Evolutionary conservation across 495 filamentous ascomycete species (phyloP), one percentile per base, ranked within the genome.

Genomic region (Viridothelium virens): DNA sequence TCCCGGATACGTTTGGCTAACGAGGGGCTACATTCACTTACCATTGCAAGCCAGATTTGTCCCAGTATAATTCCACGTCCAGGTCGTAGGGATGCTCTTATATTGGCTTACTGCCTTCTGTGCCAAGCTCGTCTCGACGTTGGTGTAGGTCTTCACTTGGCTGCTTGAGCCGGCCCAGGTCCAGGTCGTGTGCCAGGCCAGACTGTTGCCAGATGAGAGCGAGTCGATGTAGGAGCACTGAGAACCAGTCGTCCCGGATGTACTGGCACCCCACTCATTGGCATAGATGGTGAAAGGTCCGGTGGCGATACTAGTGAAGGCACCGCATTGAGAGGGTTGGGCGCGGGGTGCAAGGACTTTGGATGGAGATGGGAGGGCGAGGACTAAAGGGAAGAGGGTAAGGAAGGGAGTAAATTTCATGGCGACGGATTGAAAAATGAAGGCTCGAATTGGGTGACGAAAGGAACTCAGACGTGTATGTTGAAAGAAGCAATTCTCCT

Each of bases 171-270:
- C 62, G 66, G 62, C n/a, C 66, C 66, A 67, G 7, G 62, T 63
- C 66, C 66, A 67, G 38, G 65, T 67, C 7, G 65, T 67, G 61
- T 67, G 39, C 65, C 65, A 63, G 9, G 56, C 46, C 16, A 67
- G 61, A 25, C 56, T 67, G 37, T n/a, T 67, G 39, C 66, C 41
- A 31, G 61, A 63, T 18, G 48, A 59, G 31, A 64, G 36, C n/a
- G 37, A 41, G 47, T 63, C 50, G 56, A 67, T 67, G 56, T 67
- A 61, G 18, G 66, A 67, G 66, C 66, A 67, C 37, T 67, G 66
- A 18, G 61, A 64, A 5, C 66, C 66, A 1, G 62, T 67, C 6
- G 53, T 59, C 5, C 53, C 53, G 48, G 56, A 62, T 12, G 66
- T 46, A 31, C 46, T 64, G 38, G 38, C 38, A 53, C 66, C 66